Conservation (phyloP, 352 stramenopile species). For the Pythium chondricola region DNA sequence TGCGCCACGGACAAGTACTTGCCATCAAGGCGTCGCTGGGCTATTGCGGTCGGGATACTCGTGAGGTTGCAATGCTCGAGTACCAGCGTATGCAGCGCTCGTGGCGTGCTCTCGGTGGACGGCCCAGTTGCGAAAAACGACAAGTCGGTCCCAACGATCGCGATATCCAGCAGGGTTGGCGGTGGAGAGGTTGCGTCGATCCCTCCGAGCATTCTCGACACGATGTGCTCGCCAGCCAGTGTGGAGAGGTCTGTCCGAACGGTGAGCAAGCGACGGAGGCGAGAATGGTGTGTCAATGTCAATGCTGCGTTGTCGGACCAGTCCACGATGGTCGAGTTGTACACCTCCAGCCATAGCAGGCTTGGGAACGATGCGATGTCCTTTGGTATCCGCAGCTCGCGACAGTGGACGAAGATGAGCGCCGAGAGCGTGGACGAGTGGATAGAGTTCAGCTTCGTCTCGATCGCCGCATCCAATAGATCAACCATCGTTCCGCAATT, state of each 20-base stretch:
- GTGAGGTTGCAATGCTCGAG: conserved; percentile 1
- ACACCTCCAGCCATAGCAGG: conserved; percentile 15
- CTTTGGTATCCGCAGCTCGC: conserved; percentile 3
- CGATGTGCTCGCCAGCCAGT: background rate
- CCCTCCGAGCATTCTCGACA: too few relatives aligned
- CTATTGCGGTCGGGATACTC: background rate
- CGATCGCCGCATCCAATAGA: background rate
- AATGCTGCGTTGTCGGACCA: conserved; percentile 9
- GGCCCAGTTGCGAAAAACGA: background rate
- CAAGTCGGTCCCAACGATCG: conserved; percentile 3
- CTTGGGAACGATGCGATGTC: conserved; percentile 4
- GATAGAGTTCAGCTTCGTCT: background rate
- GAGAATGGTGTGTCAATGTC: background rate
- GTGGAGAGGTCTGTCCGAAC: background rate
- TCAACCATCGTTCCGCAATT: conserved; percentile 6
- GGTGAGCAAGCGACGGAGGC: conserved; percentile 3
- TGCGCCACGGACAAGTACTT: background rate
- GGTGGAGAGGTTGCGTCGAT: too few relatives aligned
- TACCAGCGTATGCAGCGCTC: background rate
- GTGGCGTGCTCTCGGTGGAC: background rate
- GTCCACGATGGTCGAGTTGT: conserved; percentile 15
- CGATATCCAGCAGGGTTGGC: conserved; percentile 2
- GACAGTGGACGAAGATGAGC: conserved; percentile 14
- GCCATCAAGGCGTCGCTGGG: background rate
- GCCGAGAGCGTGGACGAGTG: conserved; percentile 3